phyloP scores from a whole-genome alignment of 768 basidiomycete species.

The Naematelia encephala region DNA sequence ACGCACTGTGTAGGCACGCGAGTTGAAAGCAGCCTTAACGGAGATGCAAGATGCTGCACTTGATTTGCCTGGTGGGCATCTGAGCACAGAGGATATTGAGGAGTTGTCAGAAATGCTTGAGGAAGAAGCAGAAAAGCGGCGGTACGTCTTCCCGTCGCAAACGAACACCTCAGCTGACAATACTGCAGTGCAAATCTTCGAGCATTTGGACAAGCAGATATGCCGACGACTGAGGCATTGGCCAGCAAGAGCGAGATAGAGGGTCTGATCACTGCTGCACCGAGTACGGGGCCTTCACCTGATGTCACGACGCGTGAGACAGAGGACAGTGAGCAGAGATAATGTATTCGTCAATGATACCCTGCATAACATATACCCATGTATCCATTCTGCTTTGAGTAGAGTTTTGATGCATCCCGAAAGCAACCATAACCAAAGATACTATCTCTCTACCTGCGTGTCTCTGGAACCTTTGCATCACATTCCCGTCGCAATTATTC shows the following conservation, averaged over 20 bases:
- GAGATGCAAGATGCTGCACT: slow-evolving; percentile 30
- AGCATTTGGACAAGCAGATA: slow-evolving; percentile 13
- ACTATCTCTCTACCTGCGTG: too few relatives aligned
- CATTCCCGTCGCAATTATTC: not conserved
- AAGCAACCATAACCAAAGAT: too few relatives aligned
- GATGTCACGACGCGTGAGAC: not conserved
- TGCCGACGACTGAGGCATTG: slow-evolving; percentile 15
- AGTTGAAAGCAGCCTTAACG: slow-evolving; percentile 22
- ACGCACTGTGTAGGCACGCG: slow-evolving; percentile 21
- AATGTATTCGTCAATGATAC: not conserved
- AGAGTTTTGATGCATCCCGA: not conserved
- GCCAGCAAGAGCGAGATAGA: not conserved
- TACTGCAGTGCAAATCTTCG: slow-evolving; percentile 13
- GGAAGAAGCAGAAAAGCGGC: slow-evolving; percentile 29
- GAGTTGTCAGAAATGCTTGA: slow-evolving; percentile 19
- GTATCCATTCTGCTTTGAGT: too few relatives aligned
- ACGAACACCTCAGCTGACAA: too few relatives aligned
- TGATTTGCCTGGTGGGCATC: slow-evolving; percentile 34
- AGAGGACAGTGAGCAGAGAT: too few relatives aligned
- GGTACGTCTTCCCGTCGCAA: slow-evolving; percentile 22
- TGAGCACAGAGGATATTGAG: slow-evolving; percentile 19
- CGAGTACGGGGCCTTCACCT: not conserved
- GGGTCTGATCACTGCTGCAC: not conserved
- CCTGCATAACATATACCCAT: not conserved
- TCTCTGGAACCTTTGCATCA: too few relatives aligned